phyloP scores from a whole-genome alignment of 345 rosid genomes.

The Reutealis trisperma region DNA sequence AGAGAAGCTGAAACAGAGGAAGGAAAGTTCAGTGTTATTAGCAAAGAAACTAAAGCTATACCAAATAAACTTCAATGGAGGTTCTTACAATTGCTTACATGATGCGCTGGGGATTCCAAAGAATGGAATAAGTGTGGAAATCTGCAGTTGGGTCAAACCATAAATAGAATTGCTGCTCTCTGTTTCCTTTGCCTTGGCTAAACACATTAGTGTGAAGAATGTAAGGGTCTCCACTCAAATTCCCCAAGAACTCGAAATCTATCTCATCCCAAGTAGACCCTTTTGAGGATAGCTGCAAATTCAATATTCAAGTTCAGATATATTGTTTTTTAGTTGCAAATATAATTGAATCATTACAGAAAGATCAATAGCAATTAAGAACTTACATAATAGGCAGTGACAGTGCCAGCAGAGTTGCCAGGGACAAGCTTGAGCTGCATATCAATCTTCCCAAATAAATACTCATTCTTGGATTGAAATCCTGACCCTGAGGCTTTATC shows the following conservation, averaged over 20 bases:
- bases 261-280: slow-evolving; percentile 71
- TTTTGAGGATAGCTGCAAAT: slow-evolving; percentile 48
- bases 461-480: slow-evolving; percentile 57
- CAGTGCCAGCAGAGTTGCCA: slow-evolving; percentile 18
- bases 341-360: too few species aligned
- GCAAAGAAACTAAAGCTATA: not conserved
- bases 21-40: not conserved
- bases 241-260: slow-evolving; percentile 70
- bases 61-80: not conserved
- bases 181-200: slow-evolving; percentile 58
- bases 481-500: slow-evolving; percentile 65
- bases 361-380: not conserved
- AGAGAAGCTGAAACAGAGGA: slow-evolving; percentile 37
- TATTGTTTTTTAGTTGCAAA: too few species aligned
- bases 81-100: slow-evolving; percentile 36
- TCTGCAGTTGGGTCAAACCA: slow-evolving; percentile 72
- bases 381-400: slow-evolving; percentile 55
- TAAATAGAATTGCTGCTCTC: slow-evolving; percentile 64
- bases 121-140: slow-evolving; percentile 66
- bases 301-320: too few species aligned
- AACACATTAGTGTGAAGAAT: slow-evolving; percentile 62
- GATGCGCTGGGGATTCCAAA: slow-evolving; percentile 61
- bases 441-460: slow-evolving; percentile 36
- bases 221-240: slow-evolving; percentile 61
- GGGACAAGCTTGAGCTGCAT: not conserved